Evolutionary conservation across 192 early-diverging fungal species (phyloP).

Genomic region (Coemansia erecta): DNA sequence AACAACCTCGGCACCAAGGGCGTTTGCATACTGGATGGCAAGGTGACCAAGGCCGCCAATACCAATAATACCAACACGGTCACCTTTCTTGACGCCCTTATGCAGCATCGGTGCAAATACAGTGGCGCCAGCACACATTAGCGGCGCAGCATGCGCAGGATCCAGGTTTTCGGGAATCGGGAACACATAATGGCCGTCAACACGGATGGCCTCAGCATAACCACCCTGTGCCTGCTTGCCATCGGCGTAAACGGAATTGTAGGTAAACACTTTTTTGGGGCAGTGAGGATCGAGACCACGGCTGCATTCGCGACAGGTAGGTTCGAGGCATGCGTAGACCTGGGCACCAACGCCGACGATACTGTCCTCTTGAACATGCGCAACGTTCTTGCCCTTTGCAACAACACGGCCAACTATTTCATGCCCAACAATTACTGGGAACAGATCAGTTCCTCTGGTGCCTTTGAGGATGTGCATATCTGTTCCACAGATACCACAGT

Average conservation of each 20-base stretch:
- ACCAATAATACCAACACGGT: conserved; percentile 68
- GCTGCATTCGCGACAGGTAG: conserved; percentile 55
- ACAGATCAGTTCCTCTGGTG: conserved; percentile 53
- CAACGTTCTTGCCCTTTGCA: conserved; percentile 57
- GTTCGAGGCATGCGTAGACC: conserved; percentile 53
- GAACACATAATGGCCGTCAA: conserved; percentile 59
- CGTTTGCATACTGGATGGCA: conserved; percentile 62
- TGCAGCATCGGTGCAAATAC: conserved; percentile 71
- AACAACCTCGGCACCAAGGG: conserved; percentile 50
- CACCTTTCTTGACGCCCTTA: conserved; percentile 59
- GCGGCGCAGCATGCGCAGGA: conserved; percentile 60
- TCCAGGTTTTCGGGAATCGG: conserved; percentile 57
- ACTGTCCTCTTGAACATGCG: conserved; percentile 57
- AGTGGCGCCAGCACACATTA: conserved; percentile 84
- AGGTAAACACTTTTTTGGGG: conserved; percentile 43
- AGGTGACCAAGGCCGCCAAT: conserved; percentile 78
- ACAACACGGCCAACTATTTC: conserved; percentile 67
- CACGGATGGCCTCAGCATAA: conserved; percentile 60
- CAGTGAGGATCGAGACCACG: conserved; percentile 47
- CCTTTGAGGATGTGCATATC: conserved; percentile 70
- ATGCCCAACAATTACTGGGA: conserved; percentile 61
- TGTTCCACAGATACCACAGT: conserved; percentile 74
- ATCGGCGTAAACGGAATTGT: conserved; percentile 56
- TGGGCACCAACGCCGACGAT: conserved; percentile 68
- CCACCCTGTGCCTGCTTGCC: conserved; percentile 56